A percentile compares a stretch with the other conserved stretches of the same genome.
phyloP scores from a whole-genome alignment of 176 grass and related monocot genomes.

The Microstegium vimineum region DNA sequence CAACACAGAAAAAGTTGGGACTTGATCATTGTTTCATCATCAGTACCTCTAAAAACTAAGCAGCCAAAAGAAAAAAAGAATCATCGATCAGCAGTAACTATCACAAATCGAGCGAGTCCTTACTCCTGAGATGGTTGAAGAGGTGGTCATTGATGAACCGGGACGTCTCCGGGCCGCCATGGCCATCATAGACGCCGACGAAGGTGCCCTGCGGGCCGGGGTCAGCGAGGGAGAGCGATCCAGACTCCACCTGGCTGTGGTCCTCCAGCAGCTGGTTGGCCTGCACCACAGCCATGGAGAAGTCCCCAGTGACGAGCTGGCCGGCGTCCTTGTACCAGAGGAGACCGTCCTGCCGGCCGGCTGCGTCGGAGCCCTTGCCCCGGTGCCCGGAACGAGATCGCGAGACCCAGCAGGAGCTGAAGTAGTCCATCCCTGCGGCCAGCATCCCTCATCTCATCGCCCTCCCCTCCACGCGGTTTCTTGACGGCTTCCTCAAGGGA shows the following conservation, averaged over 20 bases:
- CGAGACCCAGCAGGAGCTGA: conserved; percentile 69
- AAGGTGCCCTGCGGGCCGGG: conserved; percentile 59
- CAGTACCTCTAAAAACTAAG: not conserved
- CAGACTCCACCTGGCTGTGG: conserved; percentile 80
- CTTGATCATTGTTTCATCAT: conserved; percentile 24
- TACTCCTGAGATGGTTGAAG: conserved; percentile 81
- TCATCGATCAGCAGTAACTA: not conserved
- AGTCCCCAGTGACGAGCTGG: conserved; percentile 58
- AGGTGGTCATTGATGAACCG: conserved; percentile 72
- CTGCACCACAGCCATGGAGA: conserved; percentile 95
- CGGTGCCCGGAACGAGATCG: conserved; percentile 27
- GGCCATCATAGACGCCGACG: conserved; percentile 82
- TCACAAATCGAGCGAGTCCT: conserved; percentile 1
- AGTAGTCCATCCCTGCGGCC: conserved; percentile 56
- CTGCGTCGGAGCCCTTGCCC: conserved; percentile 44
- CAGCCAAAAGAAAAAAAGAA: not conserved
- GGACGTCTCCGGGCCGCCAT: conserved; percentile 74
- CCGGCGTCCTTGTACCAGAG: conserved; percentile 88
- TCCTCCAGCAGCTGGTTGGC: conserved; percentile 88
- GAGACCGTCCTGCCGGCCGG: conserved; percentile 63
- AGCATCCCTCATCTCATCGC: conserved; percentile 66
- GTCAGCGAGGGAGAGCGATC: conserved; percentile 51
- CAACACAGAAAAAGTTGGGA: not conserved
- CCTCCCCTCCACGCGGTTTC: conserved; percentile 35
- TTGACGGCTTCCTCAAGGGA: conserved; percentile 25